Conservation (phyloP, 805 yeast species). For the Saturnispora galanensis region DNA sequence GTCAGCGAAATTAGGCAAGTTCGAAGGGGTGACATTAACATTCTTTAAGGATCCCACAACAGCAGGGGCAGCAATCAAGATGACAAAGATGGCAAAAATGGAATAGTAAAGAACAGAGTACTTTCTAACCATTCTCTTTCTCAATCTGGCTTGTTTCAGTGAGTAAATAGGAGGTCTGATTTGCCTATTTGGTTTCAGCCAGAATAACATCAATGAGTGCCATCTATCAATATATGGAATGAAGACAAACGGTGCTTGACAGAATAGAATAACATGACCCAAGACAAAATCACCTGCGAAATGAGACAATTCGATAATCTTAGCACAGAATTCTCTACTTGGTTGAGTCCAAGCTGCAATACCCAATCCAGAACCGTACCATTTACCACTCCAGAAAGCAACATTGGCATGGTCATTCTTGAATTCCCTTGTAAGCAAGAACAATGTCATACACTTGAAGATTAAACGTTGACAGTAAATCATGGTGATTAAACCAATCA, state of each 20-base stretch:
- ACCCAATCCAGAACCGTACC: constrained; percentile 94
- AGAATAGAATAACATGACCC: constrained; percentile 81
- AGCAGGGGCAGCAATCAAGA: constrained; percentile 85
- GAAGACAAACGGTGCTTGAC: constrained; percentile 77
- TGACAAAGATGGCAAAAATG: constrained; percentile 60
- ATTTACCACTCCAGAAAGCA: constrained; percentile 99
- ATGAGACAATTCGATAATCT: constrained; percentile 86
- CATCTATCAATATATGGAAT: constrained; percentile 90
- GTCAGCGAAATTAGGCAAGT: constrained; percentile 28
- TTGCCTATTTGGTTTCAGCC: constrained; percentile 96
- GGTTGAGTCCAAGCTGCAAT: constrained; percentile 95
- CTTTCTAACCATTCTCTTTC: constrained; percentile 95
- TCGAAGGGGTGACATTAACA: constrained; percentile 31
- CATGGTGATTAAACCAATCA: constrained; percentile 77
- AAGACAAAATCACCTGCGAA: constrained; percentile 94
- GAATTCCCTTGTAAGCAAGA: constrained; percentile 86
- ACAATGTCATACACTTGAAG: constrained; percentile 73
- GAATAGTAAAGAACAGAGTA: constrained; percentile 74
- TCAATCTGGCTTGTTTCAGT: constrained; percentile 87
- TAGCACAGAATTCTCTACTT: constrained; percentile 87
- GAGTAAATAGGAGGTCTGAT: constrained; percentile 98
- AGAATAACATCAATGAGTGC: constrained; percentile 97
- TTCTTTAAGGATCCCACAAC: constrained; percentile 47
- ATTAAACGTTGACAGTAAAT: constrained; percentile 80
- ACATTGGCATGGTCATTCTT: constrained; percentile 91